A percentile compares a stretch with the other conserved stretches of the same genome.
phyloP scores from a whole-genome alignment of 768 basidiomycete genomes.

The Lactarius psammicola region DNA sequence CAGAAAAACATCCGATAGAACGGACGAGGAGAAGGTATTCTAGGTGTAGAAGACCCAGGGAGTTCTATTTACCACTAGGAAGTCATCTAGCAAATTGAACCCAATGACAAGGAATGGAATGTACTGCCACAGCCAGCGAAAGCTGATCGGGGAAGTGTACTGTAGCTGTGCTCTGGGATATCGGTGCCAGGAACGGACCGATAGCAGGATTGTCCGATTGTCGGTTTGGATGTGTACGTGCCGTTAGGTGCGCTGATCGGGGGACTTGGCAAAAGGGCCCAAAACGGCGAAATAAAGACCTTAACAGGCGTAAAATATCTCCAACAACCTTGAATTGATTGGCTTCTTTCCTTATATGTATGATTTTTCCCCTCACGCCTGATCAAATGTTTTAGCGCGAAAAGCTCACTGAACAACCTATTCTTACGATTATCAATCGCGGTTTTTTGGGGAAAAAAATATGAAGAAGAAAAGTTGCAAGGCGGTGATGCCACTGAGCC shows the following conservation, averaged over 20 bases:
- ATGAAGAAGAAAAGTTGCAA: background rate
- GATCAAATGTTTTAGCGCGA: background rate
- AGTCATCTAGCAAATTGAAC: background rate
- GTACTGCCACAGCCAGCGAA: background rate
- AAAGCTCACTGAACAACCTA: background rate
- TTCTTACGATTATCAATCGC: background rate
- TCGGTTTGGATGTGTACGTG: background rate
- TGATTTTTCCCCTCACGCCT: background rate
- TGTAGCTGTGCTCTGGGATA: background rate
- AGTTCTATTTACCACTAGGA: background rate
- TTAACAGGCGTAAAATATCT: background rate
- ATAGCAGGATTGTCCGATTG: background rate
- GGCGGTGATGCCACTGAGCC: no score
- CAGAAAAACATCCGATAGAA: constrained; percentile 6
- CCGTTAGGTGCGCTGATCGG: constrained; percentile 21
- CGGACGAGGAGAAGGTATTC: background rate
- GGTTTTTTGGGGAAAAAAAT: background rate
- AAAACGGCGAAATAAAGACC: background rate
- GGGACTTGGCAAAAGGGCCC: background rate
- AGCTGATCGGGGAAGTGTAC: background rate
- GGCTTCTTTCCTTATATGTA: background rate
- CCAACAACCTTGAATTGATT: background rate
- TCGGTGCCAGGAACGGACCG: constrained; percentile 15
- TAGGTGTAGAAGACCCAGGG: background rate
- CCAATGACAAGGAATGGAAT: background rate